Evolutionary conservation across 768 basidiomycete genomes (phyloP), one percentile per base, ranked within the genome.

Genomic region (Tulasnella sp.): DNA sequence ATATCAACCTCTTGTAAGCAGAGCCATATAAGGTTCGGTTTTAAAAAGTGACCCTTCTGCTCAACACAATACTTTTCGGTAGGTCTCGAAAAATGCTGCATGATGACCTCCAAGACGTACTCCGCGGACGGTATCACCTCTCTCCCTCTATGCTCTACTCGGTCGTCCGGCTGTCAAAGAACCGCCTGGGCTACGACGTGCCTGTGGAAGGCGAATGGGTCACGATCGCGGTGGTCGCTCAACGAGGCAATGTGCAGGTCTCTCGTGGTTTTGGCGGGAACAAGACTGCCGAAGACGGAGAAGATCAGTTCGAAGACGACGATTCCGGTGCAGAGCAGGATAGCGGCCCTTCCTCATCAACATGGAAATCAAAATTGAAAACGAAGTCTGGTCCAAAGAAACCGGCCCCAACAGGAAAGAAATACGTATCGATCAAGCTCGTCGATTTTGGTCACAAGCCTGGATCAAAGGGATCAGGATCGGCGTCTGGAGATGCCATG

Each of bases 191-290:
- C 17, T 94, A 92, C 69, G 92, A 97, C 46, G 80, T 99, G 0
- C 93, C 94, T 9, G 84, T 97, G 1, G 80, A 81, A 4, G 88
- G 88, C 2, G 96, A 98, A 70, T 98, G 91, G 87, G 79, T 97
- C 43, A 93, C 92, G 4, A 89, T 99, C 49, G 94, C 91, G 1
- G 93, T 98, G 3, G 83, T 99, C 12, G 94, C 92, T 1, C 91
- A 94, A 69, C 81, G 92, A 21, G 84, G 91, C 2, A 84, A 83
- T 5, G 74, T 93, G 67, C 82, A 80, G 63, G 79, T 83, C 64
- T 88, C 85, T 85, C 50, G 80, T 84, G 19, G 69, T 67, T 24
- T 19, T 27, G 44, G 34, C 10, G 4, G 21, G 0, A 24, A 38
- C 9, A 29, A 25, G 65, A 68, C 71, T 45, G 67, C 68, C 44